Percentiles rank a stretch among this genome's conserved stretches.
Evolutionary conservation across 441 rosid genomes (phyloP).

Genomic region (Croton setiger): DNA sequence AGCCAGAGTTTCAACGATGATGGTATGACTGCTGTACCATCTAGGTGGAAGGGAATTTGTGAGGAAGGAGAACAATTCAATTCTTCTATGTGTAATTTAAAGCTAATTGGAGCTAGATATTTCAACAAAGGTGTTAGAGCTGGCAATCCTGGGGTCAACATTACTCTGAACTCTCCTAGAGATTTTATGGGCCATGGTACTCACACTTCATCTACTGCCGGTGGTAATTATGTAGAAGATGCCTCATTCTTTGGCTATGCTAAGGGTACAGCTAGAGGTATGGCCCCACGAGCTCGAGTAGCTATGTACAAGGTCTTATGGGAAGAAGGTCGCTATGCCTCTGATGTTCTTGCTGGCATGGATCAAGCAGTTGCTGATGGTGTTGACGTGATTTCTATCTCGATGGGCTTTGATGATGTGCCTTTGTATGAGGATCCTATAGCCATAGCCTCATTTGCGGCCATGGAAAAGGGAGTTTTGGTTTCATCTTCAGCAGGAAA

Average conservation of each 20-base stretch:
- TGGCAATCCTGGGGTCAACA: constrained; percentile 30
- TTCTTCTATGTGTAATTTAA: constrained; percentile 39
- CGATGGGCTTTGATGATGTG: constrained; percentile 39
- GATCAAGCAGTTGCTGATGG: constrained; percentile 49
- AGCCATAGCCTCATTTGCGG: constrained; percentile 54
- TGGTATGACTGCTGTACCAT: constrained; percentile 35
- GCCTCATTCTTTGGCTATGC: constrained; percentile 45
- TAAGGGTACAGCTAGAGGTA: constrained; percentile 44
- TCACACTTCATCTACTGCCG: constrained; percentile 44
- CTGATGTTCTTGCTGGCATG: constrained; percentile 56
- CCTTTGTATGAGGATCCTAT: constrained; percentile 46
- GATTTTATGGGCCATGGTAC: constrained; percentile 42
- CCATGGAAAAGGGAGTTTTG: constrained; percentile 42
- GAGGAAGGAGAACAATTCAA: constrained; percentile 39
- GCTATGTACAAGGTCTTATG: constrained; percentile 53
- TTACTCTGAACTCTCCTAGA: constrained; percentile 42
- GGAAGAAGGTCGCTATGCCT: constrained; percentile 34
- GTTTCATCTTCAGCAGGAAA: constrained; percentile 59
- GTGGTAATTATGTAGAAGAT: constrained; percentile 36
- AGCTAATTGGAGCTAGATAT: constrained; percentile 49
- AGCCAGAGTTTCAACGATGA: constrained; percentile 40
- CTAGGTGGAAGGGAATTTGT: constrained; percentile 49
- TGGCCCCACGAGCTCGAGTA: constrained; percentile 38
- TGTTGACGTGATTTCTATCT: constrained; percentile 52
- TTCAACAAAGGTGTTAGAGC: constrained; percentile 43